Conservation (phyloP, 1,284 basidiomycete species). For the Leucoagaricus sp. region DNA sequence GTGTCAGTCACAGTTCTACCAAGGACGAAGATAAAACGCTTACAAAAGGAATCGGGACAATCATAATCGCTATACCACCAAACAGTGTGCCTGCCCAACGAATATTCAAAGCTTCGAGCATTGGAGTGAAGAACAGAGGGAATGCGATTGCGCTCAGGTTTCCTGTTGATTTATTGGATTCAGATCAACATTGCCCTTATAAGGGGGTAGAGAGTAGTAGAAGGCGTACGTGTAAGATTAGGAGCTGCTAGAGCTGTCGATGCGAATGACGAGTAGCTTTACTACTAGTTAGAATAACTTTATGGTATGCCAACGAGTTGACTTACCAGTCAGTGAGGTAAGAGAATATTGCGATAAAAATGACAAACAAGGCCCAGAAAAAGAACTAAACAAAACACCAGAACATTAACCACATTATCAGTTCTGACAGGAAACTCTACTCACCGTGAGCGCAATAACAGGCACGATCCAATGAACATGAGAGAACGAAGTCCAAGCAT, state of each 20-base stretch:
- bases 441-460: conserved; percentile 49
- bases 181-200: not conserved
- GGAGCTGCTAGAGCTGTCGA: conserved; percentile 74
- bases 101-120: conserved; percentile 59
- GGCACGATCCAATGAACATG: conserved; percentile 51
- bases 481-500: conserved; percentile 54
- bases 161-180: conserved; percentile 32
- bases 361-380: conserved; percentile 51
- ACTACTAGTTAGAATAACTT: not conserved
- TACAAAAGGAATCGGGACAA: conserved; percentile 67
- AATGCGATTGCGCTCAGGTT: conserved; percentile 57
- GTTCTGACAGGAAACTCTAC: conserved; percentile 16
- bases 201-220: not conserved
- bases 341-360: conserved; percentile 62
- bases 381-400: conserved; percentile 49
- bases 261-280: conserved; percentile 63
- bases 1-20: no score
- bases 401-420: conserved; percentile 15
- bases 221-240: conserved; percentile 56
- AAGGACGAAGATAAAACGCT: no score
- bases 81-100: conserved; percentile 70
- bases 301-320: not conserved
- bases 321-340: conserved; percentile 69
- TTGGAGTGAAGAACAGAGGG: conserved; percentile 59
- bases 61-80: conserved; percentile 51